phyloP scores from a whole-genome alignment of 805 yeast species.

The Ogataea dorogensis region DNA sequence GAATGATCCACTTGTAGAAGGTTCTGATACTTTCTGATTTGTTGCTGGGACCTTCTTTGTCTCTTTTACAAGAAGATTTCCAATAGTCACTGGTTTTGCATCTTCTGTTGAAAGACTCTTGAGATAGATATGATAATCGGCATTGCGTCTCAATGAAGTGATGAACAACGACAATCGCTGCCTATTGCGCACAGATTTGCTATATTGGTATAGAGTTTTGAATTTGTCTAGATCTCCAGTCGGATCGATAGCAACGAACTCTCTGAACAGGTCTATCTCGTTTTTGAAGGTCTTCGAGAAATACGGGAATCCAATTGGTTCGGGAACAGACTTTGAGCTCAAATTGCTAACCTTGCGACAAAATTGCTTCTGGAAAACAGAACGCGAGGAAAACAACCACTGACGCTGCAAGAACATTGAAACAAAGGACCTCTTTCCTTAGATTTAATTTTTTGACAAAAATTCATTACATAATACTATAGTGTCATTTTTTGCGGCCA shows the following conservation, averaged over 20 bases:
- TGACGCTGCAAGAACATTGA: no score
- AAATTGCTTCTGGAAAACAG: background rate
- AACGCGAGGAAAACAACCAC: no score
- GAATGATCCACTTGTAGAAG: slow-evolving; percentile 14
- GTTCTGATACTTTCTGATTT: background rate
- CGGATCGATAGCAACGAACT: slow-evolving; percentile 12
- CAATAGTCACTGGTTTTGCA: slow-evolving; percentile 11
- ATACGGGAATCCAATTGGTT: slow-evolving; percentile 27
- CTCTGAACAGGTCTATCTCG: slow-evolving; percentile 20
- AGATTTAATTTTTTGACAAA: slow-evolving; percentile 1
- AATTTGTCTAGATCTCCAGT: slow-evolving; percentile 16
- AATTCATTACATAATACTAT: slow-evolving; percentile 16
- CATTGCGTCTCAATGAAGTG: slow-evolving; percentile 26
- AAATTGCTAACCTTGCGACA: background rate
- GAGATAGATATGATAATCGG: slow-evolving; percentile 17
- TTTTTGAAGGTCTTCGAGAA: slow-evolving; percentile 19
- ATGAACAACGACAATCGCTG: slow-evolving; percentile 17
- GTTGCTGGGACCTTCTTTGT: no score
- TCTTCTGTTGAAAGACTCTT: slow-evolving; percentile 2
- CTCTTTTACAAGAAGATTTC: slow-evolving; percentile 6
- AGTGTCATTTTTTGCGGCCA: slow-evolving; percentile 57
- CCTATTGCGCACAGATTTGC: slow-evolving; percentile 7
- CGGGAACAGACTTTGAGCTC: background rate
- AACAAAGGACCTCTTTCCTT: no score
- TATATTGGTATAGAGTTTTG: slow-evolving; percentile 14